Conservation (phyloP, 2,329 filamentous ascomycete species). For the Trichophyton verrucosum region DNA sequence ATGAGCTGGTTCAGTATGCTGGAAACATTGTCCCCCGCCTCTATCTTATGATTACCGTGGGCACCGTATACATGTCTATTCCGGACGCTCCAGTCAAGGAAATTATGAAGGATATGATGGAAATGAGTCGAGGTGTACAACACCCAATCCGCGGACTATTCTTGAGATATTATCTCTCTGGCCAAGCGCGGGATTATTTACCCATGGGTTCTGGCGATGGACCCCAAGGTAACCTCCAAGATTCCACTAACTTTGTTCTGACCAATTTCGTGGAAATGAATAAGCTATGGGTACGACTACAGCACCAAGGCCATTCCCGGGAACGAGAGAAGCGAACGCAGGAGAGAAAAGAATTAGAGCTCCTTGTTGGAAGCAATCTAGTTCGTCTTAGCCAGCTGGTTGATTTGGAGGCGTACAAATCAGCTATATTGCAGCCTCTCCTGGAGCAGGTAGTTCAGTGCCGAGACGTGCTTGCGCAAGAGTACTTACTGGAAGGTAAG, state of each 20-base stretch:
- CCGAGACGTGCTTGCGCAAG: conserved; percentile 88
- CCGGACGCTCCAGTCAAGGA: conserved; percentile 97
- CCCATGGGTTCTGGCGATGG: conserved; percentile 74
- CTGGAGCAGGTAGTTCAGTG: conserved; percentile 97
- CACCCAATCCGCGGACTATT: conserved; percentile 93
- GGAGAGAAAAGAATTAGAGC: conserved; percentile 86
- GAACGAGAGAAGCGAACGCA: conserved; percentile 88
- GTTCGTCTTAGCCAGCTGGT: conserved; percentile 91
- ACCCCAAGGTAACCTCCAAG: conserved; percentile 87
- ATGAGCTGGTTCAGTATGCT: conserved; percentile 95
- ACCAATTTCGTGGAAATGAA: conserved; percentile 99
- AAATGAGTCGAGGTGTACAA: conserved; percentile 97
- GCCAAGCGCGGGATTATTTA: conserved; percentile 81
- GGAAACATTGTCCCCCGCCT: conserved; percentile 93
- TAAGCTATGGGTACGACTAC: conserved; percentile 94
- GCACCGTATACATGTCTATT: conserved; percentile 97
- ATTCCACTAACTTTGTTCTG: conserved; percentile 94
- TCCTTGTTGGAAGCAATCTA: conserved; percentile 91
- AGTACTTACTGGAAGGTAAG: conserved; percentile 77
- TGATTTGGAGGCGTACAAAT: conserved; percentile 88
- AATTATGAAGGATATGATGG: conserved; percentile 99
- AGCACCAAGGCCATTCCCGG: conserved; percentile 92
- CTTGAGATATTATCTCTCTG: conserved; percentile 87
- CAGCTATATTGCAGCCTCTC: conserved; percentile 72
- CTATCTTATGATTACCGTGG: conserved; percentile 98